These are phyloP conservation scores for Ceratobasidium sp. DNA, from an alignment of 1,284 basidiomycete genomes.

Conservation along the genomic window DNA sequence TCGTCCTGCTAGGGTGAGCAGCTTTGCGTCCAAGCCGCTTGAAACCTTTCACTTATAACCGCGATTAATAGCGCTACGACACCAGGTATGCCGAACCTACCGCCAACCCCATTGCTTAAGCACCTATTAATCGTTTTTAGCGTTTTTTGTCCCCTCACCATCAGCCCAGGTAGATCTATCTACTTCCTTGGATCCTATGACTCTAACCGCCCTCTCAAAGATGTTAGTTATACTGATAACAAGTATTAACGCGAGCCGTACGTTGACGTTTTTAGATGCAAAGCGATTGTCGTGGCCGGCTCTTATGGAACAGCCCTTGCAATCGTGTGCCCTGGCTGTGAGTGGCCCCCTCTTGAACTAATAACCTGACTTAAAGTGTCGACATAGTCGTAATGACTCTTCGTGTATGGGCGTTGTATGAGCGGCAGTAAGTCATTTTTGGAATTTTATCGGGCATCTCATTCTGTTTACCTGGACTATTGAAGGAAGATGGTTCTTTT, in stretches of 20 bases:
- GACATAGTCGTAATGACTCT: not conserved
- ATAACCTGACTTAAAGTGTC: not conserved
- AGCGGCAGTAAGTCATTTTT: not conserved
- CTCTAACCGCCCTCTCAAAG: not conserved
- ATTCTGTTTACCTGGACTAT: not conserved
- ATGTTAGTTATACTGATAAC: not conserved
- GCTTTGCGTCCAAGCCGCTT: not conserved
- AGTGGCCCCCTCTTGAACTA: not conserved
- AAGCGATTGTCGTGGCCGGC: not conserved
- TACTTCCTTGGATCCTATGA: too few species aligned
- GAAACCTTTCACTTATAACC: too few species aligned
- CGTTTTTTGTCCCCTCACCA: constrained; percentile 1
- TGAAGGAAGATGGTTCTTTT: not conserved
- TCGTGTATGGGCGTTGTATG: constrained; percentile 5
- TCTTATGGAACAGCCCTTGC: constrained; percentile 4
- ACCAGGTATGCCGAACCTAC: not conserved
- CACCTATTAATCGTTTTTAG: not conserved
- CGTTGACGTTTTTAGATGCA: not conserved
- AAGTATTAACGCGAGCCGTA: not conserved
- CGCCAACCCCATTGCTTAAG: not conserved
- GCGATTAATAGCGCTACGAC: not conserved
- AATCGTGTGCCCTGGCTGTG: not conserved
- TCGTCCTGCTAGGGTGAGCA: constrained; percentile 9
- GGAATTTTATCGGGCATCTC: not conserved
- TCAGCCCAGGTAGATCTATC: not conserved